phyloP scores from a whole-genome alignment of 345 rosid genomes.

The Salix viminalis region DNA sequence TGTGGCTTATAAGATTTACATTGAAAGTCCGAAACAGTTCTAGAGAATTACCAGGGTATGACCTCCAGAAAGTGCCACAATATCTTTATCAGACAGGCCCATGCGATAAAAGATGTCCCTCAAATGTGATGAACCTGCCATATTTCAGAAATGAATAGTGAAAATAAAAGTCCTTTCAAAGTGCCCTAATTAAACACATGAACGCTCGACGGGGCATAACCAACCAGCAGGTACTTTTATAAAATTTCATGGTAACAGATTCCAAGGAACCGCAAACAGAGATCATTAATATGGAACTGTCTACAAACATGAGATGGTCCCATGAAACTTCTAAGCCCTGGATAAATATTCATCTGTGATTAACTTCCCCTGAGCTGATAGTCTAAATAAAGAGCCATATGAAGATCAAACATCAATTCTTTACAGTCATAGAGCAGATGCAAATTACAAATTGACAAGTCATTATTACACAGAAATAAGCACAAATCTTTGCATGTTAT shows the following conservation, averaged over 20 bases:
- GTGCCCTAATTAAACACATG: neutral
- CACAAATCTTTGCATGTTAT: neutral
- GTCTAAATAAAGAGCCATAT: neutral
- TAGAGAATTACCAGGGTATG: slow-evolving; percentile 42
- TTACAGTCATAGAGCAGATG: neutral
- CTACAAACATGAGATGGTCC: neutral
- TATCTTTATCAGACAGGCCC: slow-evolving; percentile 86
- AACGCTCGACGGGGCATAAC: neutral
- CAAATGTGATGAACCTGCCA: slow-evolving; percentile 63
- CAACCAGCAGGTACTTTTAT: neutral
- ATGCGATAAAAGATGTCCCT: slow-evolving; percentile 81
- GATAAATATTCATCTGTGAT: neutral
- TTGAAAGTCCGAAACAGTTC: neutral
- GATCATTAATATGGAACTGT: neutral
- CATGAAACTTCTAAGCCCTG: neutral
- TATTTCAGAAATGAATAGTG: slow-evolving; percentile 1
- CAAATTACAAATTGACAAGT: neutral
- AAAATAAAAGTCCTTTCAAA: neutral
- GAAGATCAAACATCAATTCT: neutral
- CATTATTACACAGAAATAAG: neutral
- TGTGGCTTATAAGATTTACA: neutral
- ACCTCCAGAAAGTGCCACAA: slow-evolving; percentile 66
- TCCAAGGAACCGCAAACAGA: neutral
- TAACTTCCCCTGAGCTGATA: neutral
- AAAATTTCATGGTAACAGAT: neutral